Percentiles rank a stretch among this genome's conserved stretches.
phyloP scores from a whole-genome alignment of 2,329 filamentous ascomycete species.

The Fusarium austroafricanum region DNA sequence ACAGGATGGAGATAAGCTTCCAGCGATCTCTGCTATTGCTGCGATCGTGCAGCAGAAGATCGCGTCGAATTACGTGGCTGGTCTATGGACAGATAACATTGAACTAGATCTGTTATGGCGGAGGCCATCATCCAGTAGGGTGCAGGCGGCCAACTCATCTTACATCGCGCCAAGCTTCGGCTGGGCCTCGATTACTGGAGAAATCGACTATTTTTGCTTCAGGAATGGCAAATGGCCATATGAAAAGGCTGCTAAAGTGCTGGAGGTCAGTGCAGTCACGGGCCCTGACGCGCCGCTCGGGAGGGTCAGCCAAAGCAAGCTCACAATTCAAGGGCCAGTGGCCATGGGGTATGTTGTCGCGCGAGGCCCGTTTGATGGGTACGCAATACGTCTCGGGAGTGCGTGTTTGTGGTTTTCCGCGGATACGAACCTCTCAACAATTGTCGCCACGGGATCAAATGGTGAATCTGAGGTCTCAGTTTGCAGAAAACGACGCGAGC shows the following conservation, averaged over 20 bases:
- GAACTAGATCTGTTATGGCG: conserved; percentile 42
- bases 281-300: conserved; percentile 28
- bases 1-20: conserved; percentile 41
- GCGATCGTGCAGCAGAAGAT: conserved; percentile 36
- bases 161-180: conserved; percentile 43
- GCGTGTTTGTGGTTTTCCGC: not conserved
- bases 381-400: not conserved
- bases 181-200: conserved; percentile 41
- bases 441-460: not conserved
- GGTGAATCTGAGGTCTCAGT: conserved; percentile 7
- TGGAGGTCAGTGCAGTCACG: conserved; percentile 13
- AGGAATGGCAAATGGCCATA: conserved; percentile 34
- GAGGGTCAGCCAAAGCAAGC: conserved; percentile 14
- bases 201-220: conserved; percentile 44
- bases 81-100: conserved; percentile 47
- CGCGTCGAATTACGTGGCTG: conserved; percentile 44
- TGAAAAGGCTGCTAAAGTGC: conserved; percentile 12
- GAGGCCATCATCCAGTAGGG: conserved; percentile 2
- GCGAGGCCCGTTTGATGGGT: not conserved
- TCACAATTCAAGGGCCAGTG: conserved; percentile 25
- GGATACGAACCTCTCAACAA: conserved; percentile 28
- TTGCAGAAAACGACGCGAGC: conserved; percentile 13
- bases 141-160: not conserved
- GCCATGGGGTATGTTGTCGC: conserved; percentile 6
- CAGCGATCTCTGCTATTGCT: conserved; percentile 48